Base-by-base conservation (phyloP, 768 basidiomycete species). In the Serendipita indica region DNA sequence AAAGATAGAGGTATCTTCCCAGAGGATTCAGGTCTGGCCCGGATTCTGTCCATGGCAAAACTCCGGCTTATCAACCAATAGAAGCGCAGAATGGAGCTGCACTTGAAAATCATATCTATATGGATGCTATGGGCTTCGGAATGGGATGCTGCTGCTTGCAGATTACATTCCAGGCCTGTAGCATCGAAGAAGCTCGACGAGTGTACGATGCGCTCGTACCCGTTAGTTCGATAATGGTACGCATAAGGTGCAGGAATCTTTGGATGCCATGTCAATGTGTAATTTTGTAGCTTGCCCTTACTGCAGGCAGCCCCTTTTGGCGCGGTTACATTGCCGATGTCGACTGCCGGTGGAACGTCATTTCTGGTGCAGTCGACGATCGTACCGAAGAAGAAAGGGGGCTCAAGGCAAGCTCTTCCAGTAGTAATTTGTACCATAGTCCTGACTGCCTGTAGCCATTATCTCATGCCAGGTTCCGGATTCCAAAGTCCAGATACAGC, bases 41-140 rank as follows among this genome's bases (percentile, higher is more conserved):
- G n/a, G n/a, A n/a, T 56, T 30, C 25, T 33, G 22, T 57, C 16
- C 49, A 20, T 49, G 25, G 1, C 57, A 46, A 25, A 43, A 35
- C n/a, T 18, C 16, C 1, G 37, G 35, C 20, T 18, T 27, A 18
- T 30, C 52, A 20, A 12, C 28, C 52, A 28, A 43, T 62, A 88
- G 91, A 96, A 75, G 92, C 92, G 0, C 88, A 83, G 71, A 77
- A 82, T 62, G 92, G 93, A 1, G 90, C 92, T 3, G 92, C 93
- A 14, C 76, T 89, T 33, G 74, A 76, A 32, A 83, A 94, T 68
- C 93, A 98, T 69, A 89, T 99, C 62, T 98, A 98, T 69, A 79
- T 98, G 75, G 96, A 99, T 69, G 93, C 96, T 6, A 98, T 98
- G 96, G 94, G 93, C 28, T 99, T 99, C 69, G 96, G 96, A 46